Evolutionary conservation across 2,329 filamentous ascomycete genomes (phyloP).

Genomic region (Diaporthe vexans): DNA sequence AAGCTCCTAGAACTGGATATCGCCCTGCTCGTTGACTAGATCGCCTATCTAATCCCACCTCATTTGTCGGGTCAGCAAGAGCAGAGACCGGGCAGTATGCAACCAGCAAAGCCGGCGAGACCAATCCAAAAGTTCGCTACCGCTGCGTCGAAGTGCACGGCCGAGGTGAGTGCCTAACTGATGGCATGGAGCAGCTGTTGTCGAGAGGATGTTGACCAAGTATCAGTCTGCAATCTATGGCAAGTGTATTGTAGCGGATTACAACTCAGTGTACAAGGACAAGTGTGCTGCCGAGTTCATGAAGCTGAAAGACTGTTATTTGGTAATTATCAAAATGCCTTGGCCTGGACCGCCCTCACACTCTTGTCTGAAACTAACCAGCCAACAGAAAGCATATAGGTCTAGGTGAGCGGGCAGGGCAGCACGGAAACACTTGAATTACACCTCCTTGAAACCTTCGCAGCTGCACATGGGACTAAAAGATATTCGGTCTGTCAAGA

Average conservation of each 20-base stretch:
- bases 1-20: background rate
- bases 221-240: slow-evolving; percentile 85
- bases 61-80: background rate
- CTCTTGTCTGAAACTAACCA: background rate
- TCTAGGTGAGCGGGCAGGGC: slow-evolving; percentile 21
- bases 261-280: slow-evolving; percentile 90
- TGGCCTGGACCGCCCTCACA: background rate
- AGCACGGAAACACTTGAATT: background rate
- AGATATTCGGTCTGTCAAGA: slow-evolving; percentile 6
- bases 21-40: background rate
- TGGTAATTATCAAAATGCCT: slow-evolving; percentile 67
- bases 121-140: slow-evolving; percentile 69
- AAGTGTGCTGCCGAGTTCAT: slow-evolving; percentile 91
- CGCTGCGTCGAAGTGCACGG: slow-evolving; percentile 68
- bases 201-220: slow-evolving; percentile 13
- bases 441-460: background rate
- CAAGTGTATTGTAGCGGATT: slow-evolving; percentile 91
- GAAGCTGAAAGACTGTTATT: slow-evolving; percentile 86
- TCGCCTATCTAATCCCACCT: background rate
- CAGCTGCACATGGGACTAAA: background rate
- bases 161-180: slow-evolving; percentile 58
- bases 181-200: background rate
- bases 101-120: slow-evolving; percentile 52
- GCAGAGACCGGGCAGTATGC: slow-evolving; percentile 34
- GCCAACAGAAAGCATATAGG: slow-evolving; percentile 40